These are phyloP conservation scores for Chrysanthemum seticuspe DNA, from an alignment of 129 eudicot genomes.

Conservation along the genomic window DNA sequence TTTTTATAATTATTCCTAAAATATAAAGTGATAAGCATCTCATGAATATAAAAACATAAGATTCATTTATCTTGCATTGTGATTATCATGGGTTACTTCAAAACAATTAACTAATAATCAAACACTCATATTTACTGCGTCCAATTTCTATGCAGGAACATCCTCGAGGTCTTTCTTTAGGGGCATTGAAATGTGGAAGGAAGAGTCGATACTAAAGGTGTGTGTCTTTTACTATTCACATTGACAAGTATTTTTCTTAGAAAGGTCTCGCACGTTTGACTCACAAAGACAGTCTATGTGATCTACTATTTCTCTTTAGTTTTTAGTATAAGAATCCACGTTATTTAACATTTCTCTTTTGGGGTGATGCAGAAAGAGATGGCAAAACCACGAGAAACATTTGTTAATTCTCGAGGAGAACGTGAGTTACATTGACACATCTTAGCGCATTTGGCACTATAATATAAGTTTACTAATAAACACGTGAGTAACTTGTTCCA, in stretches of 20 bases:
- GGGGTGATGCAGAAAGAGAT: constrained; percentile 63
- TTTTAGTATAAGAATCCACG: neutral
- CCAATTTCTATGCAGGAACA: constrained; percentile 52
- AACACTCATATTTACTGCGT: constrained; percentile 7
- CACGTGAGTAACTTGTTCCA: neutral
- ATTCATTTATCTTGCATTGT: constrained; percentile 10
- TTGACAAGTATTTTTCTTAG: no score
- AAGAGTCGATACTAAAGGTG: constrained; percentile 74
- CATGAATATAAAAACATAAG: no score
- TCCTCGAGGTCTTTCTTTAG: constrained; percentile 85
- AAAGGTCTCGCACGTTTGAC: no score
- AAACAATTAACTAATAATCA: neutral
- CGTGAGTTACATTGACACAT: constrained; percentile 48
- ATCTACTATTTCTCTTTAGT: neutral
- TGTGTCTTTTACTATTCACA: neutral
- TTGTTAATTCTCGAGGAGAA: constrained; percentile 73
- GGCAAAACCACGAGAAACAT: constrained; percentile 45
- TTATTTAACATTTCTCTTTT: constrained; percentile 8
- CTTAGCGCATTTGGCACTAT: neutral
- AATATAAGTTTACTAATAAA: neutral
- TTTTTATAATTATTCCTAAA: no score
- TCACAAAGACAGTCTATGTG: neutral
- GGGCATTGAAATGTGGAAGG: constrained; percentile 95
- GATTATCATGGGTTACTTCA: neutral
- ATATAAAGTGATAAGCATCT: no score